Evolutionary conservation across 2,329 filamentous ascomycete genomes (phyloP).

Genomic region (Annulohypoxylon truncatum): DNA sequence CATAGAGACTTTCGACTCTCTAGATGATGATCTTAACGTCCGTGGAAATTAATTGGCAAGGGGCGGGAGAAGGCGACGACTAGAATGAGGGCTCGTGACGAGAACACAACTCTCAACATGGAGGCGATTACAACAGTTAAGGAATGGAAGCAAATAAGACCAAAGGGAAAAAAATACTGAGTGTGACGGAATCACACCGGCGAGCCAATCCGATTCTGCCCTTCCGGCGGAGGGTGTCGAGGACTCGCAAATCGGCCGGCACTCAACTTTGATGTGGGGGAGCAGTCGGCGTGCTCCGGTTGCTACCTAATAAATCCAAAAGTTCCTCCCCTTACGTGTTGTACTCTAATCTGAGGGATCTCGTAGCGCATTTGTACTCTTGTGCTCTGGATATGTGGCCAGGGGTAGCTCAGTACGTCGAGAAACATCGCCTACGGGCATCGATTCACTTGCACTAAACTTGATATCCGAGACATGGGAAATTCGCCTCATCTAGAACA

Average conservation of each 20-base stretch:
- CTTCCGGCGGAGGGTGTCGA: constrained; percentile 28
- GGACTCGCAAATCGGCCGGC: constrained; percentile 29
- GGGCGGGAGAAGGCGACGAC: constrained; percentile 15
- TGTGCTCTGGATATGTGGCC: background rate
- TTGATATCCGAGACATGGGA: constrained; percentile 16
- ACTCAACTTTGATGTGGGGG: constrained; percentile 27
- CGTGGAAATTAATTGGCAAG: constrained; percentile 27
- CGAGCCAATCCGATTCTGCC: constrained; percentile 28
- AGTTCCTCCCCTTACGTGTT: constrained; percentile 4
- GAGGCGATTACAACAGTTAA: constrained; percentile 18
- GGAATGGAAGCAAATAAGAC: constrained; percentile 15
- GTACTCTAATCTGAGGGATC: background rate
- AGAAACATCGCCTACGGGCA: background rate
- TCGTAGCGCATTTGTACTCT: constrained; percentile 3
- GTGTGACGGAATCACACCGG: constrained; percentile 23
- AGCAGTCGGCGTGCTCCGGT: background rate
- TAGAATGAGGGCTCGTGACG: constrained; percentile 2
- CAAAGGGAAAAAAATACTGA: constrained; percentile 6
- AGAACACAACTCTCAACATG: constrained; percentile 5
- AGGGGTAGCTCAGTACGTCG: background rate
- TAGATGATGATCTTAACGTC: constrained; percentile 41
- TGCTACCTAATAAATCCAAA: constrained; percentile 12
- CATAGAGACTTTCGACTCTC: constrained; percentile 47
- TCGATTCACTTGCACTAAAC: background rate
- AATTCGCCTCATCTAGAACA: constrained; percentile 1